These are phyloP conservation scores for Fallopia convolvulus DNA, from an alignment of 148 eudicot genomes.

Conservation along the genomic window DNA sequence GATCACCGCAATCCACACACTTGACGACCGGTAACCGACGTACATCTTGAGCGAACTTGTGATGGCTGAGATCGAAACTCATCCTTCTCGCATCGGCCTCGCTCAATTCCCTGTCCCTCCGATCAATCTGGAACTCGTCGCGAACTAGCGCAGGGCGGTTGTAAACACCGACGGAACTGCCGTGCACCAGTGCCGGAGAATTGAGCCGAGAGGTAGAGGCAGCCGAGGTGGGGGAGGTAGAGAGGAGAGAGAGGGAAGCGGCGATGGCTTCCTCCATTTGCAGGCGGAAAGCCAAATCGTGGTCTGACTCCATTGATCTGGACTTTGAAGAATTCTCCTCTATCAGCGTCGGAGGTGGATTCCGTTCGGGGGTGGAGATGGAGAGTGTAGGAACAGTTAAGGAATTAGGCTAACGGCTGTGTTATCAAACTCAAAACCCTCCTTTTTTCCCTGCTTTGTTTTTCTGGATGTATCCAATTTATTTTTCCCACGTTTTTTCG, in stretches of 20 bases:
- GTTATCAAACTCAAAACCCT: too few relatives aligned
- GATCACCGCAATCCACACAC: constrained; percentile 40
- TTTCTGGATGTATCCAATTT: neutral
- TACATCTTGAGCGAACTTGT: constrained; percentile 32
- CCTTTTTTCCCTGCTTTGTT: neutral
- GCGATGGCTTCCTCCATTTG: constrained; percentile 61
- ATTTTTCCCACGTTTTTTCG: too few relatives aligned
- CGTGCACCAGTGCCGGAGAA: neutral
- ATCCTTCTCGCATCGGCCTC: constrained; percentile 24
- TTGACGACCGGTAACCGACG: constrained; percentile 28
- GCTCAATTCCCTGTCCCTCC: constrained; percentile 24
- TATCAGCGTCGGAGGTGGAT: constrained; percentile 14
- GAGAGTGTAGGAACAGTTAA: neutral
- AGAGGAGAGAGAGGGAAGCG: constrained; percentile 38
- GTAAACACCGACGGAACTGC: constrained; percentile 12
- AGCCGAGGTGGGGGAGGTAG: constrained; percentile 21
- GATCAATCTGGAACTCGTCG: constrained; percentile 29
- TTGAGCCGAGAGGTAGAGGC: neutral
- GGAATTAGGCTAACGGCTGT: neutral
- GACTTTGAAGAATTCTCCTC: constrained; percentile 27
- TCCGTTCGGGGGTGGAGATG: constrained; percentile 8
- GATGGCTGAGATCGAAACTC: constrained; percentile 34
- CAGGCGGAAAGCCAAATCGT: constrained; percentile 41
- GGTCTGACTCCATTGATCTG: constrained; percentile 41
- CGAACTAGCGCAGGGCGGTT: constrained; percentile 19